Percentiles rank a stretch among this genome's conserved stretches.
These are phyloP conservation scores for Arthrobotrys pseudoclavata DNA, from an alignment of 2,329 filamentous ascomycete species.

Conservation along the genomic window DNA sequence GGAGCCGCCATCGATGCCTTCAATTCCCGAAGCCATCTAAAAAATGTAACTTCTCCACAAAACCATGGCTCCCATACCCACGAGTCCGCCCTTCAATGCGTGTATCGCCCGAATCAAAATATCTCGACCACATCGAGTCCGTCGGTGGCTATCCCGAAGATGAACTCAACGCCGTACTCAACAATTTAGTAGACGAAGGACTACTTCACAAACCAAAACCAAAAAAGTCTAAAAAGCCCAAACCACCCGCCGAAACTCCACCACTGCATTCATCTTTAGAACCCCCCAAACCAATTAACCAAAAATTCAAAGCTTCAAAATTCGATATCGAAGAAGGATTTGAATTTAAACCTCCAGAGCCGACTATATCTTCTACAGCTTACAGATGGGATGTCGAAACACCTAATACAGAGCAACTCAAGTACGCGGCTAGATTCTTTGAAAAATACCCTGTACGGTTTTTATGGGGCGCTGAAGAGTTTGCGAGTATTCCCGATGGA, in stretches of 20 bases:
- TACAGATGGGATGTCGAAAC: slow-evolving; percentile 71
- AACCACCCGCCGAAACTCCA: not conserved
- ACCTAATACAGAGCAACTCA: slow-evolving; percentile 68
- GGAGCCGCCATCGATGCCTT: slow-evolving; percentile 31
- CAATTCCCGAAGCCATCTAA: not conserved
- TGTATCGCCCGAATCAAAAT: not conserved
- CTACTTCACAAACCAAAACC: not conserved
- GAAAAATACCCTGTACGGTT: slow-evolving; percentile 69
- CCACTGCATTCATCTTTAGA: not conserved
- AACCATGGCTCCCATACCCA: slow-evolving; percentile 37
- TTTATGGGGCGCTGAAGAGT: slow-evolving; percentile 74
- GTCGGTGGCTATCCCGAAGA: not conserved
- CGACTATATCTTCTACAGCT: slow-evolving; percentile 50
- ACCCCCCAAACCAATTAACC: slow-evolving; percentile 30
- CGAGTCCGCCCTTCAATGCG: slow-evolving; percentile 51
- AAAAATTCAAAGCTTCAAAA: slow-evolving; percentile 55
- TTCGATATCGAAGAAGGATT: slow-evolving; percentile 47
- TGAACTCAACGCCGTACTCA: not conserved
- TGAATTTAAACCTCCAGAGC: slow-evolving; percentile 47
- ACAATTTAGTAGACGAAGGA: not conserved
- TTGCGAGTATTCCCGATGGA: slow-evolving; percentile 72
- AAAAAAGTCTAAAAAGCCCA: not conserved
- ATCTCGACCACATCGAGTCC: not conserved
- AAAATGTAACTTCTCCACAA: slow-evolving; percentile 51
- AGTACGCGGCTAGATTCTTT: slow-evolving; percentile 69